phyloP scores from a whole-genome alignment of 768 basidiomycete genomes.

The Pulveroboletus sp. region DNA sequence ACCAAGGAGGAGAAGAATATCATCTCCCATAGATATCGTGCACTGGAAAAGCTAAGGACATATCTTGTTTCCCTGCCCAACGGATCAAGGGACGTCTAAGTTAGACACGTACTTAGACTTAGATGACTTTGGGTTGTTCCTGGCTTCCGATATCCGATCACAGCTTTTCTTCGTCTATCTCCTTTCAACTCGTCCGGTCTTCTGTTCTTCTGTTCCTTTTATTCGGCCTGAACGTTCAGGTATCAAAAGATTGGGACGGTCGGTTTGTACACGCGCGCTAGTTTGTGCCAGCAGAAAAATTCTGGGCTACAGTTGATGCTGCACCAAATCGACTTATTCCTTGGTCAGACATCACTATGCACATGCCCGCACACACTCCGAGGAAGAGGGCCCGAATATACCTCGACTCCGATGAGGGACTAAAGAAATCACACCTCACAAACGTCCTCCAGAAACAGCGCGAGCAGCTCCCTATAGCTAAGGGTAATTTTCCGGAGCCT shows the following conservation, averaged over 20 bases:
- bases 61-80: slow-evolving; percentile 30
- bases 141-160: slow-evolving; percentile 17
- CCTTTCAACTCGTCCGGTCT: neutral
- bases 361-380: slow-evolving; percentile 23
- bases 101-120: neutral
- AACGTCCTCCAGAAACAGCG: slow-evolving; percentile 56
- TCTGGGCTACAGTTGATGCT: neutral
- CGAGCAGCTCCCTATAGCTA: slow-evolving; percentile 70
- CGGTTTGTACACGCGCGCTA: neutral
- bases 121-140: slow-evolving; percentile 5
- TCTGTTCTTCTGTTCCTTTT: neutral
- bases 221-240: neutral
- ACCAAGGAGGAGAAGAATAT: slow-evolving; percentile 53
- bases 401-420: slow-evolving; percentile 18
- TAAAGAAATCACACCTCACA: slow-evolving; percentile 4
- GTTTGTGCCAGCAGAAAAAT: neutral
- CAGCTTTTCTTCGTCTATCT: slow-evolving; percentile 3
- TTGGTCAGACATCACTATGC: neutral
- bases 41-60: slow-evolving; percentile 51
- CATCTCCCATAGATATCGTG: slow-evolving; percentile 63
- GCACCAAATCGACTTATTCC: neutral
- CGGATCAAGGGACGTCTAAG: neutral
- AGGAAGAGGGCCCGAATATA: slow-evolving; percentile 24
- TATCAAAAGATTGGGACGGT: neutral
- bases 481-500: slow-evolving; percentile 40